Evolutionary conservation across 2,329 filamentous ascomycete genomes (phyloP).

Genomic region (Remersonia thermophila): DNA sequence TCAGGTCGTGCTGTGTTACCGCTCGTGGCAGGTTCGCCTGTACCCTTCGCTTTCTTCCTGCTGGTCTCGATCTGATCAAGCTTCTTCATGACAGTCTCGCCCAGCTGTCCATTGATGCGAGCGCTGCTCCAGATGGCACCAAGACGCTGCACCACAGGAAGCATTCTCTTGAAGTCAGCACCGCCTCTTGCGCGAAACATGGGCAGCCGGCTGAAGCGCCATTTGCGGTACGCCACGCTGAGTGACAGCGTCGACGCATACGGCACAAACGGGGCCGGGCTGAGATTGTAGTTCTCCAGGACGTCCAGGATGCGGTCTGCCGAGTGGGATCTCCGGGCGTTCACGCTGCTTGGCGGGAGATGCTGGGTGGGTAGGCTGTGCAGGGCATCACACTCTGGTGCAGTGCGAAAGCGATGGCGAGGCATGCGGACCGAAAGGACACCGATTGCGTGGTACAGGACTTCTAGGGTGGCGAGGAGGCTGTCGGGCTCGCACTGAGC

Average conservation of each 20-base stretch:
- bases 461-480: conserved; percentile 45
- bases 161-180: conserved; percentile 41
- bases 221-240: conserved; percentile 50
- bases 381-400: conserved; percentile 23
- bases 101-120: conserved; percentile 40
- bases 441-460: conserved; percentile 51
- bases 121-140: conserved; percentile 48
- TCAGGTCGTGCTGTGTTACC: too few relatives aligned
- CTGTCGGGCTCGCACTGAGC: conserved; percentile 36
- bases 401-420: conserved; percentile 17
- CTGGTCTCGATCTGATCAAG: conserved; percentile 33
- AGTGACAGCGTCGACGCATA: conserved; percentile 50
- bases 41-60: conserved; percentile 1
- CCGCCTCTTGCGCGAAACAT: conserved; percentile 47
- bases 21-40: not conserved
- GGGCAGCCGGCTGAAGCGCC: conserved; percentile 47
- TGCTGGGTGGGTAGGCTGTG: conserved; percentile 25
- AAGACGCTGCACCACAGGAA: conserved; percentile 38
- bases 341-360: conserved; percentile 35
- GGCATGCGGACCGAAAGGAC: conserved; percentile 49
- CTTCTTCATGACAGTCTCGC: conserved; percentile 41
- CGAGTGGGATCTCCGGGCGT: conserved; percentile 44
- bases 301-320: conserved; percentile 45
- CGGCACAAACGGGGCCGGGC: conserved; percentile 45
- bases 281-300: conserved; percentile 38